Base-by-base conservation (phyloP, 495 filamentous ascomycete genomes). In the Oidiodendron maius region DNA sequence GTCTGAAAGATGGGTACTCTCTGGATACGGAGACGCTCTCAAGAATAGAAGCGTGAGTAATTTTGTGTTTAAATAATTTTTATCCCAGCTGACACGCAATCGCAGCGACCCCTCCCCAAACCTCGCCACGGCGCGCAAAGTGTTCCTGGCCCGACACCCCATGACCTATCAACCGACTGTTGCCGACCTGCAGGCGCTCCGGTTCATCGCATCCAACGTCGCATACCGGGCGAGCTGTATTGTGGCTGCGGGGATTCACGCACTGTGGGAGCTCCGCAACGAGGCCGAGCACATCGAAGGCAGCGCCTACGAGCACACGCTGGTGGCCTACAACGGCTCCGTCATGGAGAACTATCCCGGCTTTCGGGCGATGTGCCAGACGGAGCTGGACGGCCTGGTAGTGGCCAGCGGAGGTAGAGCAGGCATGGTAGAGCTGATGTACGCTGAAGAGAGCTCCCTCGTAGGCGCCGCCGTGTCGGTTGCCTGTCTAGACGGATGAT, bases 331-430 rank as follows among this genome's bases (percentile, higher is more conserved):
- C 59, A 82, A 81, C 56, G 82, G 82, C 38, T 74, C 71, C 21
- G 82, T 86, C 25, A 71, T 86, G 25, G 76, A 82, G 62, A 73
- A 78, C 55, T 86, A 84, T 57, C 82, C 82, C 0, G 61, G 58
- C 16, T 85, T 84, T 57, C 58, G 65, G 15, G 46, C 37, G 22
- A 62, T 51, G 4, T 71, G 73, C 47, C 77, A 86, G 59, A 45
- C 41, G 4, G 75, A 71, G 50, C 67, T 82, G 32, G 69, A 81
- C 47, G 53, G 60, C 16, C 60, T 84, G 11, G 56, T 74, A 13
- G 55, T 64, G 49, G 28, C 43, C 44, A 25, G 46, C 58, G 36
- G 47, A 32, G 48, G 60, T 4, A 53, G 26, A 30, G 47, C 57
- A 2, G 68, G 68, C 12, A 54, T 64, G 3, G 65, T 83, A 4